A percentile compares a stretch with the other conserved stretches of the same genome.
phyloP scores from a whole-genome alignment of 2,329 filamentous ascomycete genomes.

The Aspergillus sp. region DNA sequence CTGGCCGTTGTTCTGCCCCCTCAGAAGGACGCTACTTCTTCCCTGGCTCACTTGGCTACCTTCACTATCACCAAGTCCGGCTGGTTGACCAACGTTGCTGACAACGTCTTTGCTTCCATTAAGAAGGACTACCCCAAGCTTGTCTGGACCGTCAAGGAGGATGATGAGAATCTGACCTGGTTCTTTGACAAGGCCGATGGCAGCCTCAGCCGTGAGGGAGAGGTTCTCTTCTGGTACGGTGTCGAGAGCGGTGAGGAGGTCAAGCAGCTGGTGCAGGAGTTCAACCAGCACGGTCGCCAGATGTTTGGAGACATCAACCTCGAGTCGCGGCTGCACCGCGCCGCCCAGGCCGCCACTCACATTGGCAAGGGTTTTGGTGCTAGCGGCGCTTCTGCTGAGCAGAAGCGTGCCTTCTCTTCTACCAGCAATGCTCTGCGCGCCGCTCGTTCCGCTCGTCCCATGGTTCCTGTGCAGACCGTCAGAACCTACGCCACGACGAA shows the following conservation, averaged over 20 bases:
- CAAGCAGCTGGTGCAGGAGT: slow-evolving; percentile 79
- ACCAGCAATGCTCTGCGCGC: slow-evolving; percentile 45
- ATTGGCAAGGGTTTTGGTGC: slow-evolving; percentile 51
- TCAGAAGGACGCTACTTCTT: slow-evolving; percentile 54
- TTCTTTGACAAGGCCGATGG: slow-evolving; percentile 97
- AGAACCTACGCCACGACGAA: slow-evolving; percentile 57
- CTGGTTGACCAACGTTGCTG: slow-evolving; percentile 91
- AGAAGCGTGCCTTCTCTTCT: slow-evolving; percentile 70
- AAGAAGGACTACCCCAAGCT: slow-evolving; percentile 91
- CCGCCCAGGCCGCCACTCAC: slow-evolving; percentile 69
- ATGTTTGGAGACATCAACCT: slow-evolving; percentile 91
- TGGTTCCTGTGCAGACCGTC: slow-evolving; percentile 33
- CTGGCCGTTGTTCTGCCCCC: slow-evolving; percentile 84
- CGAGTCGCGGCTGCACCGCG: slow-evolving; percentile 78
- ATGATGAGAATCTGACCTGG: slow-evolving; percentile 96
- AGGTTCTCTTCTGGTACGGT: slow-evolving; percentile 96
- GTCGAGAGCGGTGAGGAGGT: slow-evolving; percentile 81
- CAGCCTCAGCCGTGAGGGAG: slow-evolving; percentile 79
- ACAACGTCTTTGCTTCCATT: slow-evolving; percentile 91
- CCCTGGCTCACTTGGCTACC: slow-evolving; percentile 80
- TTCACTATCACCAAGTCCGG: slow-evolving; percentile 92
- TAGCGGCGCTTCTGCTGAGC: slow-evolving; percentile 54
- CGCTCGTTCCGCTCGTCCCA: slow-evolving; percentile 33
- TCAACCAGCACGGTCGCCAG: slow-evolving; percentile 75
- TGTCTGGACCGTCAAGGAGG: slow-evolving; percentile 93